Conservation (phyloP, 805 yeast species). For the Candida takata region DNA sequence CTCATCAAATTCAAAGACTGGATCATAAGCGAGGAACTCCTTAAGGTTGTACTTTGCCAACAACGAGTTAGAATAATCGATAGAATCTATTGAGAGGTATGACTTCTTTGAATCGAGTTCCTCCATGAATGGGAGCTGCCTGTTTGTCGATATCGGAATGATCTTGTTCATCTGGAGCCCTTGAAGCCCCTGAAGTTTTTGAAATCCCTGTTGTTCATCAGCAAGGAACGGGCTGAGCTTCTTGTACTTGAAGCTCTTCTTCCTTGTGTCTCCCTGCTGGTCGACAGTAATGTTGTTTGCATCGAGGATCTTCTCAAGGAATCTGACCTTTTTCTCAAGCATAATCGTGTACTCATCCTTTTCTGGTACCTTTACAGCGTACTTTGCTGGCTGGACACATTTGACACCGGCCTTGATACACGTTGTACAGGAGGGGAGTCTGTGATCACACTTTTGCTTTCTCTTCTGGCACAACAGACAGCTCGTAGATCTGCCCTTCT, state of each 20-base stretch:
- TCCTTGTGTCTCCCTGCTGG: constrained; percentile 23
- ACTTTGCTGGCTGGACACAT: constrained; percentile 60
- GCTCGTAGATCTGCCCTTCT: constrained; percentile 50
- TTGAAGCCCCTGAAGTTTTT: neutral
- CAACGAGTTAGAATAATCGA: constrained; percentile 34
- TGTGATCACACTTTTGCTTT: constrained; percentile 60
- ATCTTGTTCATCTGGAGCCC: constrained; percentile 5
- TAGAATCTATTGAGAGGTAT: constrained; percentile 25
- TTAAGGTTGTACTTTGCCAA: constrained; percentile 41
- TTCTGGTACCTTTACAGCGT: constrained; percentile 35
- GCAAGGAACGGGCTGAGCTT: constrained; percentile 30
- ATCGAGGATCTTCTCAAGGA: constrained; percentile 42
- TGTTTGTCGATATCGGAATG: constrained; percentile 7
- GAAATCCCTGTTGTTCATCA: constrained; percentile 4
- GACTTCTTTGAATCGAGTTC: constrained; percentile 2
- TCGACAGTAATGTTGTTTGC: constrained; percentile 20
- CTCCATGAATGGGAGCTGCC: constrained; percentile 13
- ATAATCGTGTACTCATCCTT: constrained; percentile 53
- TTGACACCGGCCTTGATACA: constrained; percentile 56
- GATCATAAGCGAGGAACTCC: constrained; percentile 40
- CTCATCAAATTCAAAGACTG: constrained; percentile 46
- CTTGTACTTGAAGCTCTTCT: constrained; percentile 31
- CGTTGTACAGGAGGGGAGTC: constrained; percentile 57
- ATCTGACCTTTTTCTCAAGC: constrained; percentile 47
- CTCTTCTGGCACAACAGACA: constrained; percentile 51